Evolutionary conservation across 163 green algal genomes (phyloP), one percentile per base, ranked within the genome.

Genomic region (Scenedesmus sp.): DNA sequence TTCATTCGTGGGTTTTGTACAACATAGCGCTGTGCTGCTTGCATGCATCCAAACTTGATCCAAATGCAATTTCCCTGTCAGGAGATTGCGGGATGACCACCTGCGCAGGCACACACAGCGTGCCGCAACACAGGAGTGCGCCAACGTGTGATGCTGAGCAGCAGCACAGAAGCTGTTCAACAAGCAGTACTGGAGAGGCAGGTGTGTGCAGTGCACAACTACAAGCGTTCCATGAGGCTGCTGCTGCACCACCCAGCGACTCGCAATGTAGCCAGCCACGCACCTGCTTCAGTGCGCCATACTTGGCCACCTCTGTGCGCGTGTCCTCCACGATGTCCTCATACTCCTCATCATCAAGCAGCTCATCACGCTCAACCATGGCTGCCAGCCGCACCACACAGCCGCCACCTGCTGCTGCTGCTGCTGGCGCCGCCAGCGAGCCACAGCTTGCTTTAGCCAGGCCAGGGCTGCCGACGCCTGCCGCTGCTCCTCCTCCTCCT

Each of bases 221-320:
- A 46, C 34, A 46, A 46, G 34, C 0, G 34, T 46, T 46, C 34
- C 34, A 46, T 46, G 34, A 46, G 34, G 59, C 59, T 79, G 67
- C 67, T 79, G 12, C 67, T 46, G 15, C 18, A 79, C 18, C 67
- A 79, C 20, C 20, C 15, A 64, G 59, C 8, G 59, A 79, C 67
- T 9, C 20, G 15, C 10, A 9, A 20, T 26, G 5, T 26, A 9
- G 6, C 6, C 67, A 79, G 73, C n/a, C 55, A 56, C 88, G 16
- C 59, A 92, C 88, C 88, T 92, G 88, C 57, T 87, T 90, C 15
- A 96, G 86, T 76, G 91, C 88, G 26, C 94, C 94, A 77, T 96
- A 96, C 93, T 96, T 96, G 67, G 88, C 86, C 66, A 95, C 94
- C 89, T 96, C 94, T 52, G 73, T 52, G 3, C 59, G 74, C 6